Evolutionary conservation across 768 basidiomycete genomes (phyloP).

Genomic region (Tremella mesenterica): DNA sequence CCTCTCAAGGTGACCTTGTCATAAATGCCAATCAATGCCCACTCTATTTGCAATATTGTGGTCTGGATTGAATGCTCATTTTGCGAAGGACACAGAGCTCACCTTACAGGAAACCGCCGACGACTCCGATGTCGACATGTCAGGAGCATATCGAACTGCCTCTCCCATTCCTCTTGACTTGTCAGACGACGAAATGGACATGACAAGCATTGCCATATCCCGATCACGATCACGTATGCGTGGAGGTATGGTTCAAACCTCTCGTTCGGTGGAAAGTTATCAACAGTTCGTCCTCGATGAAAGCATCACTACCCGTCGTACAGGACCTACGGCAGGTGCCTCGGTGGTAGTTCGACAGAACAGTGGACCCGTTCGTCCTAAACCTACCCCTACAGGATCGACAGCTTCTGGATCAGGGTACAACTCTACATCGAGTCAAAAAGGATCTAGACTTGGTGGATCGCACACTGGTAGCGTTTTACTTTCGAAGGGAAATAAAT

Average conservation of each 20-base stretch:
- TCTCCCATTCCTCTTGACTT: not conserved
- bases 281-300: conserved; percentile 14
- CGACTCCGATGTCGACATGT: conserved; percentile 4
- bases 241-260: not conserved
- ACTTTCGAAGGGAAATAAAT: conserved; percentile 8
- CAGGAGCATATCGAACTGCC: conserved; percentile 7
- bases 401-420: not conserved
- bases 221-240: not conserved
- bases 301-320: conserved; percentile 16
- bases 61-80: not conserved
- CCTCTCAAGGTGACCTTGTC: not conserved
- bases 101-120: conserved; percentile 4
- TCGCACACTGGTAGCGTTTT: conserved; percentile 15
- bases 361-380: not conserved
- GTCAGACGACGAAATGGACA: not conserved
- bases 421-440: not conserved
- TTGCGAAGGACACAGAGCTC: not conserved
- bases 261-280: conserved; percentile 8
- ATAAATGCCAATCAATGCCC: not conserved
- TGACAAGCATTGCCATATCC: not conserved
- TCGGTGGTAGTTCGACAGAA: conserved; percentile 9
- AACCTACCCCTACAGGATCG: not conserved
- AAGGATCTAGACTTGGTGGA: too few species aligned
- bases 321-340: conserved; percentile 9
- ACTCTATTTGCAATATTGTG: conserved; percentile 4